Percentiles rank a stretch among this genome's conserved stretches.
Evolutionary conservation across 108 stramenopile genomes (phyloP).

Genomic region (Cyclostephanos tholiformis): DNA sequence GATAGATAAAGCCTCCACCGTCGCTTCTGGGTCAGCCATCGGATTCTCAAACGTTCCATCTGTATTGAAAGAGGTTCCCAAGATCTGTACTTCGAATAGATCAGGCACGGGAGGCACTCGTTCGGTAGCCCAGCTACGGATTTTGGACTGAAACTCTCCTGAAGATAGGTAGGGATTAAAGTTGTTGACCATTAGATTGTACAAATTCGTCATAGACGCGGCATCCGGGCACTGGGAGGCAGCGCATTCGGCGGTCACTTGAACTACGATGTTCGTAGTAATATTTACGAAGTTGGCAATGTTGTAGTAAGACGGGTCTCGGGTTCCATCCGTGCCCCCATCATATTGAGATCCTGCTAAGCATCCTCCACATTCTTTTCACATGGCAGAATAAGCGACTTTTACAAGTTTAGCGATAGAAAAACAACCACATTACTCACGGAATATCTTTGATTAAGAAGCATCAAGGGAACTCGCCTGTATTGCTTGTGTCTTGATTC

Average conservation of each 20-base stretch:
- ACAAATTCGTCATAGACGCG: slow-evolving; percentile 6
- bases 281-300: neutral
- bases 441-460: neutral
- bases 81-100: slow-evolving; percentile 1
- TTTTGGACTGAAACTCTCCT: slow-evolving; percentile 14
- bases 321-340: slow-evolving; percentile 11
- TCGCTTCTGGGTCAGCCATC: slow-evolving; percentile 1
- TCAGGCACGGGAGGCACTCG: slow-evolving; percentile 14
- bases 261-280: slow-evolving; percentile 6
- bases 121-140: slow-evolving; percentile 9
- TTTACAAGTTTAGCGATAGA: neutral
- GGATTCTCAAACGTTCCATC: slow-evolving; percentile 20
- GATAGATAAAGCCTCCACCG: slow-evolving; percentile 6
- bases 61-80: slow-evolving; percentile 8
- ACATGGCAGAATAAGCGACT: neutral
- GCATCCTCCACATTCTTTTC: slow-evolving; percentile 30
- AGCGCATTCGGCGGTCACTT: slow-evolving; percentile 14
- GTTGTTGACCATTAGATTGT: slow-evolving; percentile 17
- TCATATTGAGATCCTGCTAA: slow-evolving; percentile 4
- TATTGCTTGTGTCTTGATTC: slow-evolving; percentile 25
- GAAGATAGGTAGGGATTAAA: slow-evolving; percentile 14
- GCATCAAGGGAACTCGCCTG: neutral
- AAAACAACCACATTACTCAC: neutral
- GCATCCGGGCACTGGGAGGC: slow-evolving; percentile 11
- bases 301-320: neutral